Evolutionary conservation across 352 stramenopile genomes (phyloP).

Genomic region (Globisporangium polare): DNA sequence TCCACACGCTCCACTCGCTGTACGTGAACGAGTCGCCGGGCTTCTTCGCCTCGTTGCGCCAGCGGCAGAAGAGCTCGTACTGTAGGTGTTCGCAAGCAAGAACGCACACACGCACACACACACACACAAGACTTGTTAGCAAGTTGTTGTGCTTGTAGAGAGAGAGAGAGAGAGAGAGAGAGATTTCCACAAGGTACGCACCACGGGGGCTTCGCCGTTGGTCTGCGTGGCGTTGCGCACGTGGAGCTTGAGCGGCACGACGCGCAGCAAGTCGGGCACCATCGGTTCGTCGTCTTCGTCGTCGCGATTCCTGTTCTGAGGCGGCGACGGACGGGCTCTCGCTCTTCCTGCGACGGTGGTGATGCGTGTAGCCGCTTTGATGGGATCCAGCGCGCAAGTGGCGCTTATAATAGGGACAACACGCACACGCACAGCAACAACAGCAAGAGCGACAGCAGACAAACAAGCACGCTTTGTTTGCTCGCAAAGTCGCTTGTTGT

Average conservation of each 20-base stretch:
- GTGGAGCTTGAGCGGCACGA: slow-evolving; percentile 50
- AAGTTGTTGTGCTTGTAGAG: background rate
- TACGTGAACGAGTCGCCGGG: slow-evolving; percentile 28
- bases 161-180: background rate
- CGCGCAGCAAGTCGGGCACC: slow-evolving; percentile 19
- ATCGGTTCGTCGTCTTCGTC: slow-evolving; percentile 1
- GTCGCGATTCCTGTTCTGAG: background rate
- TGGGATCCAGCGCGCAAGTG: slow-evolving; percentile 7
- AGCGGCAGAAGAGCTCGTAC: slow-evolving; percentile 56
- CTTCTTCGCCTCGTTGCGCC: slow-evolving; percentile 36
- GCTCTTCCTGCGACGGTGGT: background rate
- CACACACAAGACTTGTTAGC: background rate
- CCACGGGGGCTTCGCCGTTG: slow-evolving; percentile 43
- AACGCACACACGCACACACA: slow-evolving; percentile 2
- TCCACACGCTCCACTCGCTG: slow-evolving; percentile 75
- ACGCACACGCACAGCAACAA: background rate
- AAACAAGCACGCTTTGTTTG: background rate
- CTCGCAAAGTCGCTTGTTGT: slow-evolving; percentile 10
- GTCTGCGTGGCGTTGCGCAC: slow-evolving; percentile 58
- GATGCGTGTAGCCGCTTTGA: background rate
- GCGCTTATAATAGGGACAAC: slow-evolving; percentile 9
- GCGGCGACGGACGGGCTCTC: background rate
- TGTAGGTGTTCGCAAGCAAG: slow-evolving; percentile 9
- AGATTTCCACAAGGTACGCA: no score
- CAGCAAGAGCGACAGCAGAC: no score